These are phyloP conservation scores for Trametes cinnabarina DNA, from an alignment of 768 basidiomycete species.

Conservation along the genomic window DNA sequence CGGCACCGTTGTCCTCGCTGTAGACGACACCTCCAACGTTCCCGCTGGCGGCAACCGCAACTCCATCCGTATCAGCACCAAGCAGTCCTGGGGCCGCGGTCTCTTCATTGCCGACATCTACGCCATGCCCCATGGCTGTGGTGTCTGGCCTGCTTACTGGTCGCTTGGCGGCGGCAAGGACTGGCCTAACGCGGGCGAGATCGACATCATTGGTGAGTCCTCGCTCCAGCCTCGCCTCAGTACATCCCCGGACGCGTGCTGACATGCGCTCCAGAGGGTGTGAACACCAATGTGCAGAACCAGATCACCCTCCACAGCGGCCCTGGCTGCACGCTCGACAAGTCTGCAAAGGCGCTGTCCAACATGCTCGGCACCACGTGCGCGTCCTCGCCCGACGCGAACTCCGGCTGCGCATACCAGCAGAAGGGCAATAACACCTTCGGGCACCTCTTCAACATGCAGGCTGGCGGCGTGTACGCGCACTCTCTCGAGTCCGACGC, in stretches of 20 bases:
- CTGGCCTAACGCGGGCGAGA: conserved; percentile 30
- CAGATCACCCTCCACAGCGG: conserved; percentile 43
- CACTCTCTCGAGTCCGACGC: conserved; percentile 38
- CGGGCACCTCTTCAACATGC: conserved; percentile 42
- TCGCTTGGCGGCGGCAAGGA: conserved; percentile 27
- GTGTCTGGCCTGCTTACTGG: conserved; percentile 62
- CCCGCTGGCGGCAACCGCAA: conserved; percentile 51
- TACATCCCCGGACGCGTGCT: background rate
- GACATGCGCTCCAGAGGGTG: conserved; percentile 34
- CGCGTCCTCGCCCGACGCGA: conserved; percentile 29
- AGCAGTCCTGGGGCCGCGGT: conserved; percentile 61
- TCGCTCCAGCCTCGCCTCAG: background rate
- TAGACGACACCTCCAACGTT: conserved; percentile 55
- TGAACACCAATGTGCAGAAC: conserved; percentile 40
- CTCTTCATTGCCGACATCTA: conserved; percentile 74
- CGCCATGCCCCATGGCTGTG: conserved; percentile 70
- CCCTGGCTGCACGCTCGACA: conserved; percentile 38
- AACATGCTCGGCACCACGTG: conserved; percentile 32
- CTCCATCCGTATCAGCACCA: conserved; percentile 64
- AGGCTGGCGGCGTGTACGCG: conserved; percentile 47
- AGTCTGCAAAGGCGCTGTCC: conserved; percentile 28
- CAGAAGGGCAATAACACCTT: conserved; percentile 35
- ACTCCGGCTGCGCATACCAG: conserved; percentile 42
- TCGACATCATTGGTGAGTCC: conserved; percentile 30
- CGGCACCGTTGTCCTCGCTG: conserved; percentile 57